Evolutionary conservation across 306 rosid genomes (phyloP), one percentile per base, ranked within the genome.

Genomic region (Mucuna pruriens): DNA sequence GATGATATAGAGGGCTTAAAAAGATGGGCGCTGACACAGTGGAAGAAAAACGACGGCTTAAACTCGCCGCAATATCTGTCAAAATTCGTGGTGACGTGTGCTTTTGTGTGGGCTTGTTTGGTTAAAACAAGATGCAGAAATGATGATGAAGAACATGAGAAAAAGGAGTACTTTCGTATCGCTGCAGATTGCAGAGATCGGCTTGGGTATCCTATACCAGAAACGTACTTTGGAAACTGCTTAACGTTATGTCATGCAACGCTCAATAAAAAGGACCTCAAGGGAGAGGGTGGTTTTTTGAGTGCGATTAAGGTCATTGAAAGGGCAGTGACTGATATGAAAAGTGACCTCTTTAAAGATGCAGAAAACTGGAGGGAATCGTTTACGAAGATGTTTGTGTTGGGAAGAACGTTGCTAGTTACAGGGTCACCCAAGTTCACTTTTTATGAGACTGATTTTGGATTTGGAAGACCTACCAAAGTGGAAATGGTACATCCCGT

Each of bases 381-480:
- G 20, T 64, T 73, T 74, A 65, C 0, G 1, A 78, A 78, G 23
- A 78, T 73, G 87, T 73, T 31, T 74, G 70, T 72, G 22, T 11
- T 54, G 10, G 87, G 84, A 64, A 83, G 77, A 25, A 19, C 26
- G 2, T 46, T 73, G 63, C 42, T 78, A 0, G 87, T 78, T 3
- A 78, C 49, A 0, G 86, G 86, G 23, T 86, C 89, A 4, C 84
- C 81, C 2, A 86, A 67, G 52, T 79, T 83, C 54, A 44, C 20
- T 10, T 82, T 79, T 65, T 86, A 86, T 69, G 86, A 83, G 29
- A 79, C 84, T 68, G 77, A 83, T 16, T 86, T 83, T 86, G 89
- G 89, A 19, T 86, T 86, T 44, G 89, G 89, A 70, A 82, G 65
- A 19, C 86, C 89, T 1, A 16, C 5, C 5, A 82, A 86, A 80